Evolutionary conservation across 169 alveolate genomes (phyloP).

Genomic region (Ichthyophthirius multifiliis): DNA sequence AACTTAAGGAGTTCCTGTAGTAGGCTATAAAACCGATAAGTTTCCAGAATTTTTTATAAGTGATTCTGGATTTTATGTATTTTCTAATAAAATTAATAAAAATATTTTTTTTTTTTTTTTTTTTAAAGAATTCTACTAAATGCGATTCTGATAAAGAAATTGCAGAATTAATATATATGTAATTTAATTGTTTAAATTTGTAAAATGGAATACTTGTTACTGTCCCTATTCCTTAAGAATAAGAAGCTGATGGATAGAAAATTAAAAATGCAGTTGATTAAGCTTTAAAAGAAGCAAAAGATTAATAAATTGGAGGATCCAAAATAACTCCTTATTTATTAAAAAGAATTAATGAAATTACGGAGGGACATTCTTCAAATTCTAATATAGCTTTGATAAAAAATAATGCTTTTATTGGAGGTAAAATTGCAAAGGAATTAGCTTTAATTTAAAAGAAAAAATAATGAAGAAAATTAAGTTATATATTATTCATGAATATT

Average conservation of each 20-base stretch:
- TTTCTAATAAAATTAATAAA: too few species aligned
- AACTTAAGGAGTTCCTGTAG: constrained; percentile 85
- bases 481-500: too few species aligned
- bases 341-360: constrained; percentile 80
- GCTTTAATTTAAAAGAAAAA: background rate
- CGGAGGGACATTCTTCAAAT: constrained; percentile 76
- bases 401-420: constrained; percentile 81
- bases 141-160: constrained; percentile 58
- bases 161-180: constrained; percentile 60
- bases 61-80: constrained; percentile 38
- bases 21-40: constrained; percentile 70
- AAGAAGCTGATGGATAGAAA: constrained; percentile 50
- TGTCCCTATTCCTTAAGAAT: constrained; percentile 77
- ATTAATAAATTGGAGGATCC: constrained; percentile 58
- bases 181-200: constrained; percentile 38
- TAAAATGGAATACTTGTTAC: constrained; percentile 72
- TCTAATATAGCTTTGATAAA: constrained; percentile 77
- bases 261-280: constrained; percentile 62
- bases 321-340: constrained; percentile 84
- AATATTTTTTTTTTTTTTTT: background rate
- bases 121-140: constrained; percentile 32
- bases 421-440: constrained; percentile 58
- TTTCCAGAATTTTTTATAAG: constrained; percentile 85
- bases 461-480: too few species aligned
- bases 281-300: constrained; percentile 72